Base-by-base conservation (phyloP, 73 alveolate genomes). In the Paramecium primaurelia region DNA sequence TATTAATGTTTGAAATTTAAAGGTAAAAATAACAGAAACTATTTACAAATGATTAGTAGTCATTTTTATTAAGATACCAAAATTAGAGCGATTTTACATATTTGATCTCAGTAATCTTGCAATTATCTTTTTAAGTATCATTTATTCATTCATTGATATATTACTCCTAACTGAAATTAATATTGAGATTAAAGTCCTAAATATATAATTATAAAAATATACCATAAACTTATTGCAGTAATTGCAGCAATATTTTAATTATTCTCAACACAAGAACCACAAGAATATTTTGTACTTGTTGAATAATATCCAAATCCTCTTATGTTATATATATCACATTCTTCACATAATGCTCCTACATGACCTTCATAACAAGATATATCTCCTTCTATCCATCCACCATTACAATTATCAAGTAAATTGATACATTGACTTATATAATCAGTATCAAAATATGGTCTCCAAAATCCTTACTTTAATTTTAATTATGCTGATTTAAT, bases 281-380 rank as follows among this genome's bases (percentile, higher is more conserved):
- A 87, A 14, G 86, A 59, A 64, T 87, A 87, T 40, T 87, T 64
- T 6, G 49, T 26, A 60, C 80, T 60, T 11, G 32, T 87, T 1
- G 93, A 60, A 87, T 25, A 87, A n/a, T 71, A 14, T 34, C 86
- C 42, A 10, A 37, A 86, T 34, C 64, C 69, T 64, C 32, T 18
- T 16, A 30, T 8, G 14, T 49, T 25, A 9, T 59, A 38, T 6
- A 87, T 40, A 40, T 87, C 93, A 59, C 93, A 87, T 51, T 87
- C 86, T 87, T 87, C 93, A 38, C 93, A 87, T 60, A 87, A 86
- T 11, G 93, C 93, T 59, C 93, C 93, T 2, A 87, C 68, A 36
- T 87, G 93, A 22, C 93, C 93, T 36, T 87, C 73, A 60, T n/a
- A 32, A 20, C 93, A 87, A 18, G 51, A 7, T 16, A 26, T 20